These are phyloP conservation scores for Vigna reflexopilosa DNA, from an alignment of 306 rosid genomes.

Conservation along the genomic window DNA sequence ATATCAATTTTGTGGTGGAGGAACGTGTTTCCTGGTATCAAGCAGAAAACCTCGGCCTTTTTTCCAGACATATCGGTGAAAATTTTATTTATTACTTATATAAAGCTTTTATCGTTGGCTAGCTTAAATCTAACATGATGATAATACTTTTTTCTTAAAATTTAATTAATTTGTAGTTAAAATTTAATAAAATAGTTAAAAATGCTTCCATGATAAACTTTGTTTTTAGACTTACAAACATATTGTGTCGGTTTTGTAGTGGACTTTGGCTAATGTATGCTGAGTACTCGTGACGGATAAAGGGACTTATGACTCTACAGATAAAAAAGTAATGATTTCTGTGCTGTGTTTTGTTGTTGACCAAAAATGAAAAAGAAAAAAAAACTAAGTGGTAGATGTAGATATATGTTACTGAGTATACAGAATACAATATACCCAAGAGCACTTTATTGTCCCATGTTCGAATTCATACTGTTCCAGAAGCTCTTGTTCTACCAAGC, in stretches of 20 bases:
- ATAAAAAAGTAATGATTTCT: neutral
- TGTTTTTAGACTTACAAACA: neutral
- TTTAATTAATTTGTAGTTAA: neutral
- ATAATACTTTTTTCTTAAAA: neutral
- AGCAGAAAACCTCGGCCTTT: neutral
- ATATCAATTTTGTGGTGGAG: neutral
- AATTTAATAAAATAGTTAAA: neutral
- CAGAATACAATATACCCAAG: neutral
- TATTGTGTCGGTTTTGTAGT: neutral
- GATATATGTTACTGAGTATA: neutral
- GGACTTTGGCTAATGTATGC: neutral
- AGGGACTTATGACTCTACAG: neutral
- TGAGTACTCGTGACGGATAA: neutral
- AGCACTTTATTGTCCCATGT: conserved; percentile 21
- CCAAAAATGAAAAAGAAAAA: neutral
- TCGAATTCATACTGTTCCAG: neutral
- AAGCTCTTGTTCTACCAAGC: conserved; percentile 24
- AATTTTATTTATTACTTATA: neutral
- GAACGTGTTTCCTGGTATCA: too few species aligned
- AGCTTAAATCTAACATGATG: neutral
- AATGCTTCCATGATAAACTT: neutral
- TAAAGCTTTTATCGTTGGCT: neutral
- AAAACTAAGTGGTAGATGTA: neutral
- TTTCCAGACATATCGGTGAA: neutral
- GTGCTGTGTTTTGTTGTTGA: neutral